phyloP scores from a whole-genome alignment of 1,284 basidiomycete genomes.

The Cronartium quercuum region DNA sequence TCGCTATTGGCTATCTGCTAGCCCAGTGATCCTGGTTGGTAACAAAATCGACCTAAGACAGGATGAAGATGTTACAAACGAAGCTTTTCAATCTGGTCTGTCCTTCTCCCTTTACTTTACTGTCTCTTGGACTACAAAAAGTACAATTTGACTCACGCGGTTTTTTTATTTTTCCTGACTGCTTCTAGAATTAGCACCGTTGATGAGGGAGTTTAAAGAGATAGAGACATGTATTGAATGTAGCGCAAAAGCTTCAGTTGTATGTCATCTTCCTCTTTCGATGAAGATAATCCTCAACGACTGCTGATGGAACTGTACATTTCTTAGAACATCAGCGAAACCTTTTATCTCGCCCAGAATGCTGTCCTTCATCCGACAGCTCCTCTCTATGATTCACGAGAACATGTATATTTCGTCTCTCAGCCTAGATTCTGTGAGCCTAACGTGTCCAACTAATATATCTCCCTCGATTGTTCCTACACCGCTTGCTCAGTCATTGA shows the following conservation, averaged over 20 bases:
- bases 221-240: slow-evolving; percentile 98
- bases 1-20: slow-evolving; percentile 53
- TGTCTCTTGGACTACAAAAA: background rate
- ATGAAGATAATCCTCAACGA: background rate
- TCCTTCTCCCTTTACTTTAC: background rate
- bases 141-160: background rate
- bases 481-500: slow-evolving; percentile 62
- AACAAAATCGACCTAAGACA: slow-evolving; percentile 96
- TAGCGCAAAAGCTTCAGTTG: slow-evolving; percentile 61
- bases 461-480: background rate
- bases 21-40: slow-evolving; percentile 93
- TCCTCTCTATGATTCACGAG: slow-evolving; percentile 90
- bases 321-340: slow-evolving; percentile 81
- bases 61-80: slow-evolving; percentile 77
- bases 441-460: background rate
- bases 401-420: slow-evolving; percentile 61
- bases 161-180: background rate
- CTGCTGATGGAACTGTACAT: background rate
- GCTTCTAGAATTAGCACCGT: slow-evolving; percentile 65
- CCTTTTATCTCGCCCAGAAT: slow-evolving; percentile 99
- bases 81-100: slow-evolving; percentile 74
- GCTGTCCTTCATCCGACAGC: slow-evolving; percentile 96
- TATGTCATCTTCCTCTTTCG: slow-evolving; percentile 38
- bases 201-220: slow-evolving; percentile 98
- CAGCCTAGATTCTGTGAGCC: background rate